phyloP scores from a whole-genome alignment of 345 rosid genomes.

The Turritis glabra region DNA sequence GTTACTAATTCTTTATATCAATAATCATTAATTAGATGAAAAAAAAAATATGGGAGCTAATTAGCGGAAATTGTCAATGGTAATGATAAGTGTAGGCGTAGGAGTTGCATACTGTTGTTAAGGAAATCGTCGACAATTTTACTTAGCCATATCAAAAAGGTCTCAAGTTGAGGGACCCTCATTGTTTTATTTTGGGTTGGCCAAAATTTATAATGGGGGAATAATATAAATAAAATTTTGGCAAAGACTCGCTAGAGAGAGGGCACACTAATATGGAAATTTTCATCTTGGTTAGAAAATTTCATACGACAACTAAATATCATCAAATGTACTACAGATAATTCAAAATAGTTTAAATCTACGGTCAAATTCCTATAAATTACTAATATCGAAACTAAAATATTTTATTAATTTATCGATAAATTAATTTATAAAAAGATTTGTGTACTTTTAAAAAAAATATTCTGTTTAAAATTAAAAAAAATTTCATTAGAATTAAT shows the following conservation, averaged over 20 bases:
- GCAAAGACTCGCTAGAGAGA: not conserved
- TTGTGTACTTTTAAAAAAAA: too few relatives aligned
- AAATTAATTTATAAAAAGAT: too few relatives aligned
- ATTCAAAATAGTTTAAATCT: too few relatives aligned
- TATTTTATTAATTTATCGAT: too few relatives aligned
- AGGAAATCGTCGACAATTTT: constrained; percentile 43
- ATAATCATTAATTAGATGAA: not conserved
- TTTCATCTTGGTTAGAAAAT: constrained; percentile 10
- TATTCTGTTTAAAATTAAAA: too few relatives aligned
- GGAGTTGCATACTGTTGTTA: constrained; percentile 39
- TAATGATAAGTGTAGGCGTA: constrained; percentile 36
- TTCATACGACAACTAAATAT: constrained; percentile 13
- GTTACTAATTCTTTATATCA: not conserved
- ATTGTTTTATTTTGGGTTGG: constrained; percentile 15
- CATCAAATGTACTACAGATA: constrained; percentile 18
- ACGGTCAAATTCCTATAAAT: too few relatives aligned
- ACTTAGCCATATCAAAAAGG: constrained; percentile 49
- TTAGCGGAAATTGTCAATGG: constrained; percentile 34
- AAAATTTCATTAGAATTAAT: too few relatives aligned
- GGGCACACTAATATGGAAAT: constrained; percentile 22
- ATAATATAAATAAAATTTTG: not conserved
- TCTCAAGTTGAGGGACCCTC: constrained; percentile 34
- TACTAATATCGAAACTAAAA: too few relatives aligned
- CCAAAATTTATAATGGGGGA: constrained; percentile 4
- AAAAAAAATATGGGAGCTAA: not conserved